Base-by-base conservation (phyloP, 768 basidiomycete species). In the Suillus plorans region DNA sequence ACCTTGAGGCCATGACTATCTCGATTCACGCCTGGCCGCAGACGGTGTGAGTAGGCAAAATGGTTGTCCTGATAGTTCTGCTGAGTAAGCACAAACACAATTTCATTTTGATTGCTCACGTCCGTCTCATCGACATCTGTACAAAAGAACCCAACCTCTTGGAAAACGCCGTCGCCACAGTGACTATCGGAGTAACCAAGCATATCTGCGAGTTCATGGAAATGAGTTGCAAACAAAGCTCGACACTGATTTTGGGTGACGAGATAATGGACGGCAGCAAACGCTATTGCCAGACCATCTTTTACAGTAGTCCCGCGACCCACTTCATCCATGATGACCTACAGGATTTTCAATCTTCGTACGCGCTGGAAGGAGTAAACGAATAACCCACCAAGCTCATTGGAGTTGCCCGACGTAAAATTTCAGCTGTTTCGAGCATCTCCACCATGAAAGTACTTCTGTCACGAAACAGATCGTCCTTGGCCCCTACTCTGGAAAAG, bases 291-390 rank as follows among this genome's bases (percentile, higher is more conserved):
- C 16, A 98, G 76, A 12, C 97, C 97, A 71, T 97, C 96, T 66
- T 87, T 87, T 9, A 95, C 88, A 0, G 95, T 95, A 6, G 97
- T 99, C 41, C 97, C 97, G 69, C 97, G 81, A 7, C 97, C 97
- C n/a, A 99, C 95, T 80, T 99, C 97, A 73, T 99, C 97, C 94
- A 99, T 96, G 67, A 99, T 96, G n/a, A 99, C 91, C 94, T 95
- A 69, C 28, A 52, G 34, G 39, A 64, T 62, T 5, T 70, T 42
- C 50, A 50, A 44, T 44, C 10, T 41, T 39, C 25, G 44, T 18
- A 31, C 42, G 58, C 14, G 18, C 34, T 25, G 20, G 41, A 56
- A 60, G 20, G 37, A 31, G 22, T 58, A 59, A 39, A 66, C 0
- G 6, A 20, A 44, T 31, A 14, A 78, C 88, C 67, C 70, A 94